A percentile compares a stretch with the other conserved stretches of the same genome.
These are phyloP conservation scores for Talaromyces sp. DNA, from an alignment of 2,329 filamentous ascomycete genomes.

Conservation along the genomic window DNA sequence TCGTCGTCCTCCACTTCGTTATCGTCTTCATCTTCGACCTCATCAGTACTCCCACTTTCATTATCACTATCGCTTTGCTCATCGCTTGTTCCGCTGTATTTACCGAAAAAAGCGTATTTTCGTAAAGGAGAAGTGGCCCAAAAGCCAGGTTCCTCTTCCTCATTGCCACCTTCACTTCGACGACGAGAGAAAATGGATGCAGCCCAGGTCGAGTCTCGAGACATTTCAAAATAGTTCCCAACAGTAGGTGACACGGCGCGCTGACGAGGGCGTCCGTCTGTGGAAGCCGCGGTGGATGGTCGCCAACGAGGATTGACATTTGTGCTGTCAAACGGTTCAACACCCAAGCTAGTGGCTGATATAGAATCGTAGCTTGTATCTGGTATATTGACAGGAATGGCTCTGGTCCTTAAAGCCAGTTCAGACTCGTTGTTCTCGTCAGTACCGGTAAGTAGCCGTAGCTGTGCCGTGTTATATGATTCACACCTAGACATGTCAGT, in stretches of 20 bases:
- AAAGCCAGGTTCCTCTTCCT: conserved; percentile 55
- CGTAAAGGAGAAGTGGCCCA: conserved; percentile 51
- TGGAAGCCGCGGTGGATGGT: conserved; percentile 12
- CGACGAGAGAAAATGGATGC: conserved; percentile 27
- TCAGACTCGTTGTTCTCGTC: conserved; percentile 25
- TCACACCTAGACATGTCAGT: conserved; percentile 37
- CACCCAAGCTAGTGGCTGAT: conserved; percentile 18
- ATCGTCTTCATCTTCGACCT: conserved; percentile 23
- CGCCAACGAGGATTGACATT: conserved; percentile 10
- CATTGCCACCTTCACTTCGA: conserved; percentile 44
- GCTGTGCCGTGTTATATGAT: conserved; percentile 47
- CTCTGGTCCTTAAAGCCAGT: conserved; percentile 23
- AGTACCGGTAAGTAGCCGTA: conserved; percentile 38
- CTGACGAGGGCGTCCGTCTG: conserved; percentile 27
- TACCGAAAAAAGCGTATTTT: conserved; percentile 35
- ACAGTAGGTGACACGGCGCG: conserved; percentile 43
- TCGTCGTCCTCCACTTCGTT: conserved; percentile 36
- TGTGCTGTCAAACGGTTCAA: conserved; percentile 1
- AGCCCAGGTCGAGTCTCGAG: conserved; percentile 30
- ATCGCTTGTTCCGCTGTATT: conserved; percentile 27
- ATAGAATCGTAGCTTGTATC: conserved; percentile 10
- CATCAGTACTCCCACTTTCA: conserved; percentile 48
- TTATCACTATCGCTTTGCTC: conserved; percentile 36
- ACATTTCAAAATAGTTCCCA: conserved; percentile 46
- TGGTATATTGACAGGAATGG: conserved; percentile 27